Evolutionary conservation across 768 basidiomycete genomes (phyloP).

Genomic region (Auriscalpium microsporum): DNA sequence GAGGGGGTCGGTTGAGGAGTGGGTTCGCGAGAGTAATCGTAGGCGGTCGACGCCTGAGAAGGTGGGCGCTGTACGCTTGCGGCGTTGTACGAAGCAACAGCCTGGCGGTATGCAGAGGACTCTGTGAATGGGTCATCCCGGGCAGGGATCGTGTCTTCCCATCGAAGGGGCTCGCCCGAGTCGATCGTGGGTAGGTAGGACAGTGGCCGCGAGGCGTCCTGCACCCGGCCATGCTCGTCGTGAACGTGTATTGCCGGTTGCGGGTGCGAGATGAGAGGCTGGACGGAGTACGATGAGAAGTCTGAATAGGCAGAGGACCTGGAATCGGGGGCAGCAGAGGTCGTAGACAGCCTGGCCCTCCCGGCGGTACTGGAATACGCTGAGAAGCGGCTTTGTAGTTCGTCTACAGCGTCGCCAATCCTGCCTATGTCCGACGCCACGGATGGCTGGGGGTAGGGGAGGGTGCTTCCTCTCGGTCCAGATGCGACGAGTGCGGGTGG

Average conservation of each 20-base stretch:
- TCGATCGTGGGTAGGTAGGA: slow-evolving; percentile 23
- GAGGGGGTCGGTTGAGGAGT: slow-evolving; percentile 1
- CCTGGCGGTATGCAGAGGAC: slow-evolving; percentile 1
- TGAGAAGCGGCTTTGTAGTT: slow-evolving; percentile 8
- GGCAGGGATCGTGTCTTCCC: slow-evolving; percentile 11
- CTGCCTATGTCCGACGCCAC: slow-evolving; percentile 8
- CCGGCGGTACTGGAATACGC: neutral
- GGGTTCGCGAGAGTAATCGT: slow-evolving; percentile 7
- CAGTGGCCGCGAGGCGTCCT: neutral
- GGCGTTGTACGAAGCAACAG: neutral
- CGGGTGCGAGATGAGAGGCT: neutral
- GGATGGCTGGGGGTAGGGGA: neutral
- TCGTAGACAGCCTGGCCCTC: neutral
- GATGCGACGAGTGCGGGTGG: neutral
- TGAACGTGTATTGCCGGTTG: neutral
- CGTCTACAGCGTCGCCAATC: slow-evolving; percentile 11
- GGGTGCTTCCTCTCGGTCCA: neutral
- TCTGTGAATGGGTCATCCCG: slow-evolving; percentile 24
- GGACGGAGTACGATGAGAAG: neutral
- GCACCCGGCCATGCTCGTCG: slow-evolving; percentile 2
- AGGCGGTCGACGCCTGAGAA: slow-evolving; percentile 3
- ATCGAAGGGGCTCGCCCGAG: slow-evolving; percentile 24
- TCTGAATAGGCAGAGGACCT: neutral
- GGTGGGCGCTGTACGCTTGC: slow-evolving; percentile 4
- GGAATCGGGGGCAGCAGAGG: neutral